Evolutionary conservation across 805 yeast genomes (phyloP), one percentile per base, ranked within the genome.

Genomic region (Candida stauntonica): DNA sequence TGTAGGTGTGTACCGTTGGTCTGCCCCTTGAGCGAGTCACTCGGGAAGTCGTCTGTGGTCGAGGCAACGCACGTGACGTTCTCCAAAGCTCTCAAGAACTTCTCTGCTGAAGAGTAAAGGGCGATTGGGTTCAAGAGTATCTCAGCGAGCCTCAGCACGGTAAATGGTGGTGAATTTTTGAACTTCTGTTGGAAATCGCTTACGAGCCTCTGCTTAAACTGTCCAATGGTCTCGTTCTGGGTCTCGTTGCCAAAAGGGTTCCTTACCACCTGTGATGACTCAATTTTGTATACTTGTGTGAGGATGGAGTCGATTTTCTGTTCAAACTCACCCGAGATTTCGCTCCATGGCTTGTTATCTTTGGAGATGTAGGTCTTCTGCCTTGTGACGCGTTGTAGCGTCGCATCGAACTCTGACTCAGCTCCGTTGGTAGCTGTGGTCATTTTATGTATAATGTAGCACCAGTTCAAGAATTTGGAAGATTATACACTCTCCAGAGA

Each of bases 71-170:
- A 38, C 0, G 44, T 32, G 1, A 52, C 44, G 14, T 51, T 58
- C 15, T 53, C 60, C 17, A 75, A 35, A 0, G 78, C 71, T 36
- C 68, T 62, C 20, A 72, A 57, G 47, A 64, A 73, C 48, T 75
- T 75, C n/a, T 54, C 46, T 1, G 68, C 49, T 5, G 57, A 52
- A 15, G 59, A 57, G 30, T 58, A 62, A 47, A 66, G 67, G 14
- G 62, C 62, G 27, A 63, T 60, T 3, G 80, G 79, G 33, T 64
- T 62, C n/a, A 53, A 39, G 6, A 74, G 45, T 9, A 75, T 36
- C 48, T 76, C 80, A 15, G 75, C 64, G 2, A 75, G 50, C 38
- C 81, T 47, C 11, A 63, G 44, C 2, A 73, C 61, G 0, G 79
- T 75, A 48, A 74, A 75, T 2, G 81, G 81, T 7, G 58, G 55